Base-by-base conservation (phyloP, 106 monocot species). In the Dioscorea zingiberensis region DNA sequence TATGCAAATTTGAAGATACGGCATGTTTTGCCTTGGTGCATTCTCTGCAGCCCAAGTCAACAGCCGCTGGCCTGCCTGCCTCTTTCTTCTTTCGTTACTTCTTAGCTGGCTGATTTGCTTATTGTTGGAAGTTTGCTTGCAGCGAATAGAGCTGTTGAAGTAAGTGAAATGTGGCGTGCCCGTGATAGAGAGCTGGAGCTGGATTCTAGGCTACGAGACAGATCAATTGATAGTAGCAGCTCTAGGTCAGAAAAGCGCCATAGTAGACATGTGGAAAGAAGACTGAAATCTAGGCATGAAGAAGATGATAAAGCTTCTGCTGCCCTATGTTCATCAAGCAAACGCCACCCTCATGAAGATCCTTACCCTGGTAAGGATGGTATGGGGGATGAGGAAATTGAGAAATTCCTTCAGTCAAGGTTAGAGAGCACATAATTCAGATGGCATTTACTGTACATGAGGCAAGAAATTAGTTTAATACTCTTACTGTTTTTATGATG, bases 81-180 rank as follows among this genome's bases (percentile, higher is more conserved):
- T n/a, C n/a, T n/a, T n/a, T n/a, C n/a, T n/a, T n/a, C n/a, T n/a
- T n/a, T n/a, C n/a, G n/a, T n/a, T n/a, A n/a, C n/a, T n/a, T n/a
- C n/a, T n/a, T n/a, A n/a, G 38, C 1, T 38, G 1, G 0, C 38
- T 38, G 38, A 38, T 38, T 38, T 38, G 38, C 38, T 38, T 6
- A 38, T 10, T 38, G 38, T 2, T 38, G 38, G 38, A 38, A 38
- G 38, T 59, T 49, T 67, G 16, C 49, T 46, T 66, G 65, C 75
- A 94, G 94, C 90, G 47, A 94, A 94, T 76, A 76, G 82, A 74
- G 82, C 78, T 67, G 83, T 78, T 17, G 87, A 94, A 68, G 80
- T 94, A 19, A 71, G 71, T 59, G 90, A 94, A 72, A 75, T 94
- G 87, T 94, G 94, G 94, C 84, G 85, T 62, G 85, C 90, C n/a